Evolutionary conservation across 2,329 filamentous ascomycete species (phyloP), one percentile per base, ranked within the genome.

Genomic region (Zalaria sp.): DNA sequence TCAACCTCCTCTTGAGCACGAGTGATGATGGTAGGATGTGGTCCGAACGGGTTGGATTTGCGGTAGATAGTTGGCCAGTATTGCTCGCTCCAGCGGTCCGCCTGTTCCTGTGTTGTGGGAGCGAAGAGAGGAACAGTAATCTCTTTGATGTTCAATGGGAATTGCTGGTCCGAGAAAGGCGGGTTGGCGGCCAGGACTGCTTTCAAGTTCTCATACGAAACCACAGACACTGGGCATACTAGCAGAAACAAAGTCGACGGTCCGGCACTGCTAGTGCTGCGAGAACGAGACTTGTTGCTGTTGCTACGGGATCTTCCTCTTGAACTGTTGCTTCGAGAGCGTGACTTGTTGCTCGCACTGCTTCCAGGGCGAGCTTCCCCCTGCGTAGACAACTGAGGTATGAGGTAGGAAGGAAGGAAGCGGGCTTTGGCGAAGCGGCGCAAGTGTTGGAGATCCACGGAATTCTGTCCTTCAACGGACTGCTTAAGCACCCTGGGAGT

Each of bases 11-110:
- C 73, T 34, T 81, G 79, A 27, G 80, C 77, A 45, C 81, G 77
- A 35, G 73, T 67, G 43, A 89, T 76, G 56, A 83, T 74, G 53
- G 78, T 77, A 46, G 84, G 84, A 56, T 93, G 85, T 11, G 85
- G 84, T 3, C 85, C 85, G 45, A 88, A 83, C 2, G 84, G 84
- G 55, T 91, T 91, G 50, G 82, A 88, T 65, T 87, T 87, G 48
- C 84, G 81, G 63, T 91, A 93, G 38, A 88, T 76, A 1, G 80
- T 82, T 8, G 85, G 85, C 85, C 85, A 93, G 59, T 85, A 89
- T 51, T 79, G 71, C 29, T 73, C 67, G 26, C 77, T 81, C 83
- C 83, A 91, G 56, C 75, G 66, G 26, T 73, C 74, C 5, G 85
- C 83, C 58, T 89, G 83, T 34, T 80, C 69, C 50, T 80, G 74